A percentile compares a stretch with the other conserved stretches of the same genome.
Evolutionary conservation across 768 basidiomycete genomes (phyloP).

Genomic region (Rhodocollybia butyracea): DNA sequence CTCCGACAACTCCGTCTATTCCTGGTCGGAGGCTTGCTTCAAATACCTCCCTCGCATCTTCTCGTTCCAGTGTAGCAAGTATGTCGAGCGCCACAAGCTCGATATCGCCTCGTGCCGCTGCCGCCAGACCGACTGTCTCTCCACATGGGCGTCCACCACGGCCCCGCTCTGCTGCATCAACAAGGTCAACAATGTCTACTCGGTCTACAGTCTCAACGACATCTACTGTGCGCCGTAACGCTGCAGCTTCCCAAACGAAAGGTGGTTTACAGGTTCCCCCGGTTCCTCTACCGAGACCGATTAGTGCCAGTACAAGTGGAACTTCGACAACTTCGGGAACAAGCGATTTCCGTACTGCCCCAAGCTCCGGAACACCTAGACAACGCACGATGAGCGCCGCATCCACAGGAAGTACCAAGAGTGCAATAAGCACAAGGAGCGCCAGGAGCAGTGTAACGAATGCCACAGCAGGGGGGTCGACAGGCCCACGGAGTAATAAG

Average conservation of each 20-base stretch:
- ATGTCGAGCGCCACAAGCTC: slow-evolving; percentile 4
- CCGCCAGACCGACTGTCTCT: neutral
- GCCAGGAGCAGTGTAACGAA: slow-evolving; percentile 5
- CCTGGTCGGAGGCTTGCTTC: neutral
- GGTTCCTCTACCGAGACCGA: slow-evolving; percentile 1
- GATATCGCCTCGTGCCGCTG: slow-evolving; percentile 2
- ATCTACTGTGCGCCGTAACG: slow-evolving; percentile 4
- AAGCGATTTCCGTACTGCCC: slow-evolving; percentile 5
- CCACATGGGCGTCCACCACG: neutral
- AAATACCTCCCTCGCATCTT: neutral
- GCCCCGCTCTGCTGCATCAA: slow-evolving; percentile 2
- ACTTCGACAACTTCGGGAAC: neutral
- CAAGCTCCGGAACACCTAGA: neutral
- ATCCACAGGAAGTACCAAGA: slow-evolving; percentile 10
- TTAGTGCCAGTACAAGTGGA: slow-evolving; percentile 2
- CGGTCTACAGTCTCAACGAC: slow-evolving; percentile 6
- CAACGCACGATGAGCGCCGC: slow-evolving; percentile 7
- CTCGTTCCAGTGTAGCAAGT: slow-evolving; percentile 1
- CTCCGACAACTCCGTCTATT: neutral
- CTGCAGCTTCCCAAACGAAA: neutral
- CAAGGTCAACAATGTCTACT: slow-evolving; percentile 3
- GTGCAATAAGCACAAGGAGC: slow-evolving; percentile 9
- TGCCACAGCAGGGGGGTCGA: neutral
- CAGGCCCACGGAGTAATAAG: neutral
- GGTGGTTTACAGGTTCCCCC: slow-evolving; percentile 1